Base-by-base conservation (phyloP, 495 filamentous ascomycete species). In the Xylaria grammica region DNA sequence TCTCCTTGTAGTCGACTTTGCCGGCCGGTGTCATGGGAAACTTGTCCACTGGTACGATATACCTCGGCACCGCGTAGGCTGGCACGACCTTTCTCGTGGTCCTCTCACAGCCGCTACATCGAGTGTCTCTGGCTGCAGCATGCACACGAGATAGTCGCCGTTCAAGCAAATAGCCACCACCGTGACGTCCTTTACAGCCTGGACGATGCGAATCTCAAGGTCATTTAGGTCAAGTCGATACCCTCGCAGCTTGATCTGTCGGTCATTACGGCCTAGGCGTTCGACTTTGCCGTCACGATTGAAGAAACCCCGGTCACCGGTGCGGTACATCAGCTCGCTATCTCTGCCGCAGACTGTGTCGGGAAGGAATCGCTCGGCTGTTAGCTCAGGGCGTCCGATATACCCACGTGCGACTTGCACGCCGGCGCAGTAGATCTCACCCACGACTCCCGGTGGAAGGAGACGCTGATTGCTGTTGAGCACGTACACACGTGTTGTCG, bases 401-500 rank as follows among this genome's bases (percentile, higher is more conserved):
- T 80, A 80, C 5, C 77, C 77, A 5, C 51, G 24, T 9, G 74
- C 59, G 15, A 80, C 70, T 62, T 79, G 77, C 7, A 76, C 66
- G 10, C 78, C 78, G 36, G 69, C 71, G 10, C 75, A 32, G 50
- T 63, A 76, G 32, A 80, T 76, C 58, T 80, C 75, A 0, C 78
- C 78, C 36, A 70, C 49, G 2, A 70, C 69, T 0, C 75, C 74
- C 1, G 44, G 60, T 2, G 75, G 73, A 11, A 66, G 46, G 13
- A 69, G 65, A 15, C 62, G 26, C 19, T 44, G 52, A 9, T 67
- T 46, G 30, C 53, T 9, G 51, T 73, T 63, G 6, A 78, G 65
- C 15, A 77, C 67, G 56, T 78, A 78, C 17, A 77, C 45, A 19
- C 76, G 61, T 15, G 60, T 70, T 17, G 67, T 60, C 11, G 71